Evolutionary conservation across 2,329 filamentous ascomycete species (phyloP).

Genomic region (Aspergillus piperis): DNA sequence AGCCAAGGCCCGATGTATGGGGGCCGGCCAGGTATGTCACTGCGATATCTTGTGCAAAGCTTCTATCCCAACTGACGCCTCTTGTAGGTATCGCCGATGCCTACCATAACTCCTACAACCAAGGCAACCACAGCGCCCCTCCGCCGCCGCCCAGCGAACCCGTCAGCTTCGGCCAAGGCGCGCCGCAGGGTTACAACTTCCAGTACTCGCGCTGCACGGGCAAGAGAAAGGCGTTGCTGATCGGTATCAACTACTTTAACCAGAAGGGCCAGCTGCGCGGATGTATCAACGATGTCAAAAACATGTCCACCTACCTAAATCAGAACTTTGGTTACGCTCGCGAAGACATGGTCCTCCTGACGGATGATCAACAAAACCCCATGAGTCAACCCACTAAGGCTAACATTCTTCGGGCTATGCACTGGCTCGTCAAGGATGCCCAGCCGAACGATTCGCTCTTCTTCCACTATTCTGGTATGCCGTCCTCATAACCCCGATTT

Average conservation of each 20-base stretch:
- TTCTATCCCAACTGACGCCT: slow-evolving; percentile 7
- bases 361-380: slow-evolving; percentile 93
- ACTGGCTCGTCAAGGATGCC: slow-evolving; percentile 95
- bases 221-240: slow-evolving; percentile 81
- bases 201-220: slow-evolving; percentile 92
- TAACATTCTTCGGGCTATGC: slow-evolving; percentile 94
- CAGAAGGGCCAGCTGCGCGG: slow-evolving; percentile 87
- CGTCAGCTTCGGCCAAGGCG: slow-evolving; percentile 76
- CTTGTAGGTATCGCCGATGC: not conserved
- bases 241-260: slow-evolving; percentile 96
- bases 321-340: slow-evolving; percentile 88
- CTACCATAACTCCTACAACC: slow-evolving; percentile 58
- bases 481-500: not conserved
- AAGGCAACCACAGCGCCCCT: slow-evolving; percentile 57
- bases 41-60: not conserved
- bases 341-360: slow-evolving; percentile 96
- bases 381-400: slow-evolving; percentile 97
- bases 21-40: slow-evolving; percentile 40
- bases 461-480: slow-evolving; percentile 90
- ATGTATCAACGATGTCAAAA: slow-evolving; percentile 96
- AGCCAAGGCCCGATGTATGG: slow-evolving; percentile 35
- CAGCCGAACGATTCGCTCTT: slow-evolving; percentile 91
- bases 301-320: slow-evolving; percentile 90
- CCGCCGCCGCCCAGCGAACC: slow-evolving; percentile 66
- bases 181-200: slow-evolving; percentile 77